A percentile compares a stretch with the other conserved stretches of the same genome.
These are phyloP conservation scores for Thielaviopsis populi DNA, from an alignment of 2,329 filamentous ascomycete species.

Conservation along the genomic window DNA sequence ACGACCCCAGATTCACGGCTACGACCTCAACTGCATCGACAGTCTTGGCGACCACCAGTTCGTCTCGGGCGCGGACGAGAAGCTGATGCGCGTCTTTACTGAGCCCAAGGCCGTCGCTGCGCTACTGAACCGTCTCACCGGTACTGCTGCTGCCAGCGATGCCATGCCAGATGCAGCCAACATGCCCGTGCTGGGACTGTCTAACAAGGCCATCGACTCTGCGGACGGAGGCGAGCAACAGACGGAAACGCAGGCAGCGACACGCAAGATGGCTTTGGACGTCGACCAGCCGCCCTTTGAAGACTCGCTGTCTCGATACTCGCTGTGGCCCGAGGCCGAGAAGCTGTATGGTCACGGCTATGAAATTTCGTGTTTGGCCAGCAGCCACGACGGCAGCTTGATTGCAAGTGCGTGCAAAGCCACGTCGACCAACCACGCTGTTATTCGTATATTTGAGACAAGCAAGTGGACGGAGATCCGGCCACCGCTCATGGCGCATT, in stretches of 20 bases:
- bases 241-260: neutral
- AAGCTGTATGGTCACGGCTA: slow-evolving; percentile 98
- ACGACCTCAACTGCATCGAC: slow-evolving; percentile 91
- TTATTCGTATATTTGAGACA: slow-evolving; percentile 83
- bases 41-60: slow-evolving; percentile 60
- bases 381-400: slow-evolving; percentile 56
- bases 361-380: slow-evolving; percentile 78
- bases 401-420: slow-evolving; percentile 89
- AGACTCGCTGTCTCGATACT: slow-evolving; percentile 76
- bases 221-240: slow-evolving; percentile 35
- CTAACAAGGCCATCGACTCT: slow-evolving; percentile 73
- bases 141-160: slow-evolving; percentile 25
- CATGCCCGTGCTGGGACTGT: slow-evolving; percentile 86
- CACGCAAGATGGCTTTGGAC: slow-evolving; percentile 46
- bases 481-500: slow-evolving; percentile 70
- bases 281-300: slow-evolving; percentile 68
- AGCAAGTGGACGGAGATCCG: slow-evolving; percentile 73
- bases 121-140: slow-evolving; percentile 54
- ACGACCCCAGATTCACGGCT: slow-evolving; percentile 91
- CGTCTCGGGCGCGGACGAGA: slow-evolving; percentile 91
- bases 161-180: slow-evolving; percentile 73
- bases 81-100: slow-evolving; percentile 89
- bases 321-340: slow-evolving; percentile 88
- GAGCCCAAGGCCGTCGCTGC: slow-evolving; percentile 71
- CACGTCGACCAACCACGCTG: slow-evolving; percentile 83